Base-by-base conservation (phyloP, 306 rosid genomes). In the Hylodesmum podocarpum region DNA sequence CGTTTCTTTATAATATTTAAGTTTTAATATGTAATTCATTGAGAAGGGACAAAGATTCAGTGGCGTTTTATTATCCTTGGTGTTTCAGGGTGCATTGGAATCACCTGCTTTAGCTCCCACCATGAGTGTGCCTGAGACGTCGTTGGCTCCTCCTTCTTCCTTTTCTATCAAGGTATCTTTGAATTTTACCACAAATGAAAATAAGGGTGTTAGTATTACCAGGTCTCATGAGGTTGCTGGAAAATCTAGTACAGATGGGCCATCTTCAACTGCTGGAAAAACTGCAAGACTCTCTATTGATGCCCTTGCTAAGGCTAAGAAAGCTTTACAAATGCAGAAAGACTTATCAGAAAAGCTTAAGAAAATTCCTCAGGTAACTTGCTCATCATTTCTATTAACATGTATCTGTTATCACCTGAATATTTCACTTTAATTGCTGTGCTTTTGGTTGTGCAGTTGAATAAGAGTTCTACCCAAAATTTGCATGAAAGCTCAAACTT, bases 161-260 rank as follows among this genome's bases (percentile, higher is more conserved):
- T 73, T 70, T 72, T 86, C 96, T 82, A 85, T 83, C 85, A 93
- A 93, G 98, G 98, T 93, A 91, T 93, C 97, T 88, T 86, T 81
- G 28, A 93, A 88, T 93, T 87, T 91, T 93, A 93, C 98, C 87
- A 81, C 98, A 84, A 86, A 91, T 93, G 98, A 93, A 89, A 93
- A 93, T 93, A 93, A 91, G 97, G 98, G 96, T 75, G 94, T 93
- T 91, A 89, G 91, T 91, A 89, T 87, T 91, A 87, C 82, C 98
- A 85, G 98, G 87, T 93, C 93, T 93, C 98, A 93, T 93, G 96
- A 93, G 98, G 98, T 88, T 93, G 87, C 88, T 91, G 98, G 98
- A 93, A 93, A 93, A 87, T 93, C 97, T 93, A 93, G 98, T 93
- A 93, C 98, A 93, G 98, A 93, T 93, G 98, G 98, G 86, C 76